A percentile compares a stretch with the other conserved stretches of the same genome.
phyloP scores from a whole-genome alignment of 2,329 filamentous ascomycete genomes.

The Beauveria sp. region DNA sequence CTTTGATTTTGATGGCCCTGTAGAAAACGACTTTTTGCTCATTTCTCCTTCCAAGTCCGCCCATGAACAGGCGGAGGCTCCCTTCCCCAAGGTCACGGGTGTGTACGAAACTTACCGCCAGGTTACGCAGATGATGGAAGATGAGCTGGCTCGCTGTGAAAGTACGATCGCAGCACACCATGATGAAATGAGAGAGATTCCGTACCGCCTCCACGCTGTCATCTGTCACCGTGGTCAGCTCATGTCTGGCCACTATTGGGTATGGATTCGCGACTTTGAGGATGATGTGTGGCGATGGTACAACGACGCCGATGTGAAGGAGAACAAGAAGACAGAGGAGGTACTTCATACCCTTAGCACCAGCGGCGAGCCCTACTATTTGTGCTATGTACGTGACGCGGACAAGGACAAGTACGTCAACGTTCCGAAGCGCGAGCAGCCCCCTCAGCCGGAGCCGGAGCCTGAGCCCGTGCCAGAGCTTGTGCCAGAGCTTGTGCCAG shows the following conservation, averaged over 20 bases:
- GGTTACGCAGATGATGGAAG: conserved; percentile 37
- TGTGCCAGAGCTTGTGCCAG: not conserved
- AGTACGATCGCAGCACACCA: conserved; percentile 20
- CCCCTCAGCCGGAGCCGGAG: not conserved
- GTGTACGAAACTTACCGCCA: conserved; percentile 18
- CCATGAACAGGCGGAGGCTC: not conserved
- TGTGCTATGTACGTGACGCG: conserved; percentile 72
- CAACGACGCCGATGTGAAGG: conserved; percentile 78
- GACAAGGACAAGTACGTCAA: conserved; percentile 48
- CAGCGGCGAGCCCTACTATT: conserved; percentile 71
- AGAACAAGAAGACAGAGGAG: conserved; percentile 54
- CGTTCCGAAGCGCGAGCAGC: conserved; percentile 32
- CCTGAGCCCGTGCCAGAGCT: not conserved
- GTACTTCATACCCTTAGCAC: conserved; percentile 62
- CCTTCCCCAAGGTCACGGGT: conserved; percentile 12
- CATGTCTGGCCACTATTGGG: conserved; percentile 85
- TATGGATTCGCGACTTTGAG: conserved; percentile 89
- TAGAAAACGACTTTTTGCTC: conserved; percentile 29
- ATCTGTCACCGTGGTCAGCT: conserved; percentile 80
- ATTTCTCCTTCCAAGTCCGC: conserved; percentile 14
- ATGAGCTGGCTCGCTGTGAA: conserved; percentile 29
- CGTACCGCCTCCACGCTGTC: conserved; percentile 82
- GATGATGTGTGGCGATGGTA: conserved; percentile 82
- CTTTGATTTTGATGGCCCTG: conserved; percentile 32
- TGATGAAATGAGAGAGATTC: conserved; percentile 52